Evolutionary conservation across 805 yeast genomes (phyloP), one percentile per base, ranked within the genome.

Genomic region (Yarrowia alimentaria): DNA sequence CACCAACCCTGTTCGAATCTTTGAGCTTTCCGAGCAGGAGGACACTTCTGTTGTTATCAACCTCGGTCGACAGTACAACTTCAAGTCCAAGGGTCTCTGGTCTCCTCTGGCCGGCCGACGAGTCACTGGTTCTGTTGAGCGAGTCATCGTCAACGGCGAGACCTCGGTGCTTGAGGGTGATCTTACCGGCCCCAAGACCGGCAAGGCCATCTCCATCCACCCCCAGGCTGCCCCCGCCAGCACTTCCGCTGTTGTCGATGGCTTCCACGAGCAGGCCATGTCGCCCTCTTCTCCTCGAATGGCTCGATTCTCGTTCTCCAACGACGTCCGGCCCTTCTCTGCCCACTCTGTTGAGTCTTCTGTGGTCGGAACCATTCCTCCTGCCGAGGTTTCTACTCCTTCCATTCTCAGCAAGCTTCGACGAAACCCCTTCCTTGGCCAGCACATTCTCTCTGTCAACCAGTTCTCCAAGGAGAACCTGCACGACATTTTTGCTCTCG

Each of bases 401-500:
- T 81, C 90, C 62, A 90, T 93, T 24, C 76, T 93, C 61, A 75
- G 80, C 57, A 79, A 82, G 55, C 81, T 93, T 64, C 81, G 94
- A 65, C 81, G 85, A 72, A 91, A 91, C 69, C 89, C 96, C 58
- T 93, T 91, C 79, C 76, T 89, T 68, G 80, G 96, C 65, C 84
- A 82, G 68, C 85, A 90, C 51, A 82, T 93, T 52, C 73, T 88
- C 61, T 87, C 96, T 25, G 98, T 94, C 50, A 81, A 82, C 64
- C 91, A 89, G 64, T 81, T 91, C 66, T 75, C 78, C 57, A 83
- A 98, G 70, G 76, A 89, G 55, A 95, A 91, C 65, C 75, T 94
- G 69, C 99, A 91, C 67, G 79, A 89, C 21, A 75, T 93, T 66
- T 93, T 93, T 73, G 84, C 96, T 19, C 94, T 93, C 61, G 99